Evolutionary conservation across 495 filamentous ascomycete species (phyloP).

Genomic region (Trichoderma reesei): DNA sequence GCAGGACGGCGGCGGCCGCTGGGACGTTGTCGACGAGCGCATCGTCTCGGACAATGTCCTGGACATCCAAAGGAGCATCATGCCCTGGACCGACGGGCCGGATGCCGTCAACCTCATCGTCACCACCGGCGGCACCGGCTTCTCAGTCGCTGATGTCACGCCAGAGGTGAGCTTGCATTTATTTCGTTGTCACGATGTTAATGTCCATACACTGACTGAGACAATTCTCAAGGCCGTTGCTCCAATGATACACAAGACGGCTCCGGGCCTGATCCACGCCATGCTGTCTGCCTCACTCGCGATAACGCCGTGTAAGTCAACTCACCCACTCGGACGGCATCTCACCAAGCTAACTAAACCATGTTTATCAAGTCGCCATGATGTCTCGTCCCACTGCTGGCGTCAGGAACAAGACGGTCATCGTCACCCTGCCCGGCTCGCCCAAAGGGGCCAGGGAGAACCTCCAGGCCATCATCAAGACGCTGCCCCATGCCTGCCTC

Average conservation of each 20-base stretch:
- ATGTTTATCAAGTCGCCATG: conserved; percentile 61
- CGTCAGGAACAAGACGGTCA: conserved; percentile 70
- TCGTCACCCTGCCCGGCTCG: conserved; percentile 87
- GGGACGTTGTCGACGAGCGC: conserved; percentile 54
- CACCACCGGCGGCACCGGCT: conserved; percentile 89
- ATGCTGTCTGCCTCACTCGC: conserved; percentile 82
- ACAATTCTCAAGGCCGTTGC: conserved; percentile 51
- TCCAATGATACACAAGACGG: conserved; percentile 74
- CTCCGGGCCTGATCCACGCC: conserved; percentile 82
- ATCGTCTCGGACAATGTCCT: conserved; percentile 75
- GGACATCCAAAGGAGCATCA: conserved; percentile 64
- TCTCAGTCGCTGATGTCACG: conserved; percentile 78
- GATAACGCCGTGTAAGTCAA: conserved; percentile 73
- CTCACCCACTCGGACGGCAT: not conserved
- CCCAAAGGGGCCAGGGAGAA: conserved; percentile 97
- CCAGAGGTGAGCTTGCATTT: conserved; percentile 55
- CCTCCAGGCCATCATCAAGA: conserved; percentile 78
- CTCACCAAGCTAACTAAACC: conserved; percentile 1
- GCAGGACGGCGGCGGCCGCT: conserved; percentile 50
- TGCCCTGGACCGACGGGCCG: conserved; percentile 55
- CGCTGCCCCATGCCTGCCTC: conserved; percentile 84
- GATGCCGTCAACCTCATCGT: conserved; percentile 65
- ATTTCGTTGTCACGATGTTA: not conserved
- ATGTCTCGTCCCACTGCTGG: conserved; percentile 95
- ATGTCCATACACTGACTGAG: not conserved